Percentiles rank a stretch among this genome's conserved stretches.
These are phyloP conservation scores for Camelina hispida DNA, from an alignment of 345 rosid genomes.

Conservation along the genomic window DNA sequence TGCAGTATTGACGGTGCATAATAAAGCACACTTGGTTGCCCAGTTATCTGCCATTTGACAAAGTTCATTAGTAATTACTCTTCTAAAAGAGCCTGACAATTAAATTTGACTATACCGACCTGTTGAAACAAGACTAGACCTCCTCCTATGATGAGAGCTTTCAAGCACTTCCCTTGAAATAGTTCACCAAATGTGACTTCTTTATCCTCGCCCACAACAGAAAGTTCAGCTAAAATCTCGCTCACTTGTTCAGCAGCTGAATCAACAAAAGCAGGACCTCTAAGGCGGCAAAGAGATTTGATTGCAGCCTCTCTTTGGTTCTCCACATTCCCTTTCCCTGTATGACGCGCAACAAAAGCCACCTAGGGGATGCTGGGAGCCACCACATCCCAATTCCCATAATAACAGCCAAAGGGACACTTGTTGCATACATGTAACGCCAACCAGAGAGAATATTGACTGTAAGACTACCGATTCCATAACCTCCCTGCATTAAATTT, in stretches of 20 bases:
- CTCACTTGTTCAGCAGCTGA: constrained; percentile 69
- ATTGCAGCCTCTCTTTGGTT: too few relatives aligned
- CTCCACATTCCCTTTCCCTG: constrained; percentile 82
- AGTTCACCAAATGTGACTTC: constrained; percentile 64
- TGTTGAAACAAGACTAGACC: constrained; percentile 97
- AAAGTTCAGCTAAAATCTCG: constrained; percentile 75
- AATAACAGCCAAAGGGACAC: constrained; percentile 71
- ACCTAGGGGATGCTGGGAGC: constrained; percentile 93
- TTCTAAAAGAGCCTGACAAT: constrained; percentile 1
- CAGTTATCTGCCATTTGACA: constrained; percentile 73
- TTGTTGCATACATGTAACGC: constrained; percentile 93
- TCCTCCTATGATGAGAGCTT: constrained; percentile 83
- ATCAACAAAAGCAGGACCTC: constrained; percentile 77
- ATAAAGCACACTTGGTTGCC: constrained; percentile 97
- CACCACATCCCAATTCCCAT: constrained; percentile 99
- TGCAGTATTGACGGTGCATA: constrained; percentile 90
- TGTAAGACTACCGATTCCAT: constrained; percentile 85
- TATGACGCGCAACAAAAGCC: constrained; percentile 82
- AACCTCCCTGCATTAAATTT: constrained; percentile 72
- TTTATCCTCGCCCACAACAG: constrained; percentile 71
- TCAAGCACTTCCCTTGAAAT: constrained; percentile 80
- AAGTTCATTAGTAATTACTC: constrained; percentile 13
- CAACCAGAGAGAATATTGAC: constrained; percentile 76
- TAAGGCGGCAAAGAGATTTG: constrained; percentile 64
- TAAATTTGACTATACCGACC: constrained; percentile 49